Evolutionary conservation across 139 green algal genomes (phyloP), one percentile per base, ranked within the genome.

Genomic region (Pleodorina starrii): DNA sequence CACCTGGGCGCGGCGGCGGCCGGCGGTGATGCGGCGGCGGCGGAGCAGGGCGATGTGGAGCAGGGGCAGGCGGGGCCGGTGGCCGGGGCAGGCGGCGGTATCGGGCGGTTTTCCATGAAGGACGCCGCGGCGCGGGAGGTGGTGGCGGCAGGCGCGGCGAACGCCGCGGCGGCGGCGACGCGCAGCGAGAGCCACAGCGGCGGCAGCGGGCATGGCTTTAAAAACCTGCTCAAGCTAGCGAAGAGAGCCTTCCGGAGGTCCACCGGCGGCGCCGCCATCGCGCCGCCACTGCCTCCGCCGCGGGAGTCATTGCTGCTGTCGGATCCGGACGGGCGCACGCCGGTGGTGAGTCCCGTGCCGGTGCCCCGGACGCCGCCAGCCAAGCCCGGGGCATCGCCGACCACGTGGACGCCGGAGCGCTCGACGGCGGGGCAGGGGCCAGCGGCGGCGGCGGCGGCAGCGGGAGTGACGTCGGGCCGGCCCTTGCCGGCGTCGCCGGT

Each of bases 181-280:
- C 48, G 36, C 36, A 29, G 50, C 21, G 78, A 25, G 14, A 29
- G 35, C 36, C 14, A 35, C 54, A 46, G 36, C 0, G 0, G 4
- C 54, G 23, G 79, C 43, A 59, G 60, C 59, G 17, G n/a, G 32
- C 68, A 46, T 32, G 5, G 68, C 25, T 36, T 87, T 2, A 87
- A 87, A 48, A 59, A 59, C 1, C 14, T 87, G 27, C 29, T 77
- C 2, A 76, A 63, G 60, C 42, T 77, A 4, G 63, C 63, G 1
- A 87, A 87, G n/a, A 87, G 63, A 42, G 80, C 80, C 17, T 87
- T 87, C 36, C 80, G 80, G 3, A 25, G 80, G 1, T 87, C 80
- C 42, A 87, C 59, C 4, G 54, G 35, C 21, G 36, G 9, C 50
- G 19, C 5, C 35, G 76, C 6, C 76, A 5, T 46, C 35, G 69